Evolutionary conservation across 2,329 filamentous ascomycete genomes (phyloP).

Genomic region (Fusarium torulosum): DNA sequence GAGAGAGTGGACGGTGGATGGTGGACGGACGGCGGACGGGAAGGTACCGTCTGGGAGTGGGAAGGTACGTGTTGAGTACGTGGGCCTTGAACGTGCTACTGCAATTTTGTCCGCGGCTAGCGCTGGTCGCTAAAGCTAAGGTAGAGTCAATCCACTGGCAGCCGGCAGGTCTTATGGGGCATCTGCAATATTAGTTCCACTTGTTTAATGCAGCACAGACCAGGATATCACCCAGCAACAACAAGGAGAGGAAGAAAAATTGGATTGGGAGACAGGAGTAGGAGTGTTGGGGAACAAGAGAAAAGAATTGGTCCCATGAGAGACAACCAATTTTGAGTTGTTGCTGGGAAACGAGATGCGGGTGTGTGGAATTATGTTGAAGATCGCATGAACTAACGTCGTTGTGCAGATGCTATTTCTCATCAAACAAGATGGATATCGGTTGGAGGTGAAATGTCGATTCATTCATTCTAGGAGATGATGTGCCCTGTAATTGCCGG

Average conservation of each 20-base stretch:
- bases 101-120: slow-evolving; percentile 45
- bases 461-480: background rate
- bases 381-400: slow-evolving; percentile 4
- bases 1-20: background rate
- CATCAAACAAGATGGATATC: slow-evolving; percentile 3
- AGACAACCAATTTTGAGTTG: slow-evolving; percentile 14
- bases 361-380: background rate
- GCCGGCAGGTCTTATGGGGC: slow-evolving; percentile 41
- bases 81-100: slow-evolving; percentile 37
- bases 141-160: slow-evolving; percentile 39
- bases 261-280: slow-evolving; percentile 5
- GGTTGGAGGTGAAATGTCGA: background rate
- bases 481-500: slow-evolving; percentile 32
- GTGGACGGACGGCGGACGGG: slow-evolving; percentile 1
- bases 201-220: slow-evolving; percentile 51
- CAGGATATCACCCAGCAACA: slow-evolving; percentile 49
- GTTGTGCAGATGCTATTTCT: background rate
- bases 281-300: slow-evolving; percentile 10
- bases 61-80: slow-evolving; percentile 42
- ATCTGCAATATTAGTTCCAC: slow-evolving; percentile 52
- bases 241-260: slow-evolving; percentile 29
- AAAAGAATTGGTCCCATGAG: slow-evolving; percentile 14
- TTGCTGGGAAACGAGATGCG: slow-evolving; percentile 28
- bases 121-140: slow-evolving; percentile 25
- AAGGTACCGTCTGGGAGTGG: slow-evolving; percentile 18